Conservation (phyloP, 2,329 filamentous ascomycete species). For the Trichoderma endophyticum region DNA sequence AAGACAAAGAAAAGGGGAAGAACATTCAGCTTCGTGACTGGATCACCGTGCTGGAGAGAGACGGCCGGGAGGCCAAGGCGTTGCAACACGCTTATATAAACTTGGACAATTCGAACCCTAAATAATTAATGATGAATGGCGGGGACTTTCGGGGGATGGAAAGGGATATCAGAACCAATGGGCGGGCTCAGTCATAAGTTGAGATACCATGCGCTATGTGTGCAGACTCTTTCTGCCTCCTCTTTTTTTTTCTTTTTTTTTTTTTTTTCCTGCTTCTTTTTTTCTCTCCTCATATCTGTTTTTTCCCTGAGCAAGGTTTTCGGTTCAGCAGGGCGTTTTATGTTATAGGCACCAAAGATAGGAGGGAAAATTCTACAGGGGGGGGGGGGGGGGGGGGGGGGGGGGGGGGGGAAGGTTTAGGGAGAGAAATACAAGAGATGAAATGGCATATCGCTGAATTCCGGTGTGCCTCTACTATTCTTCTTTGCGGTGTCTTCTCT, state of each 20-base stretch:
- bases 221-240: conserved; percentile 21
- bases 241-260: conserved; percentile 29
- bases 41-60: conserved; percentile 73
- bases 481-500: not conserved
- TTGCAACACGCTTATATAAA: conserved; percentile 56
- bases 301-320: conserved; percentile 12
- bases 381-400: no score
- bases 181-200: conserved; percentile 10
- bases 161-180: conserved; percentile 19
- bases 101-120: conserved; percentile 49
- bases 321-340: conserved; percentile 22
- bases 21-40: conserved; percentile 84
- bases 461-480: not conserved
- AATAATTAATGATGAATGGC: conserved; percentile 28
- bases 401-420: no score
- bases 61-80: conserved; percentile 64
- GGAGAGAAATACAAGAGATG: not conserved
- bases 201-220: conserved; percentile 34
- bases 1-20: conserved; percentile 71
- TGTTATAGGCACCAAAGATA: conserved; percentile 1
- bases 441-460: not conserved
- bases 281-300: not conserved
- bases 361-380: not conserved
- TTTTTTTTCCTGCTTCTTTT: conserved; percentile 23
- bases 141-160: conserved; percentile 20